phyloP scores from a whole-genome alignment of 176 grass and related monocot genomes.

The Cenchrus americanus region DNA sequence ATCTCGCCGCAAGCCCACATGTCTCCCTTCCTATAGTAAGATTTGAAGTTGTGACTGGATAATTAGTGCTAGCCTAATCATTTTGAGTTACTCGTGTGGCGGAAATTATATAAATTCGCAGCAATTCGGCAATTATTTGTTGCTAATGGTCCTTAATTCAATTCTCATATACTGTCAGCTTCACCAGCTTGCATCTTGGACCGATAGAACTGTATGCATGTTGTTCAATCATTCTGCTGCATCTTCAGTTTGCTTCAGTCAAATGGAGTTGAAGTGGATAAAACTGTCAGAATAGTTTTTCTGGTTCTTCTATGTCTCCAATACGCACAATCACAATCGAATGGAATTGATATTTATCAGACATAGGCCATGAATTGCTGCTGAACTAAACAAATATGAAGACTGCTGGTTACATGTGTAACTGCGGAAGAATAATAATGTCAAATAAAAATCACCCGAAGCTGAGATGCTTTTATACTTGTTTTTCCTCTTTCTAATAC shows the following conservation, averaged over 20 bases:
- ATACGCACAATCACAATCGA: neutral
- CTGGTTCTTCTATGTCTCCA: neutral
- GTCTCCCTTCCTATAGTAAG: neutral
- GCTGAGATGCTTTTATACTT: neutral
- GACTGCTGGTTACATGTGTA: neutral
- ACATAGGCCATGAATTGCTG: neutral
- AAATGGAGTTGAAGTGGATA: neutral
- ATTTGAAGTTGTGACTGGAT: neutral
- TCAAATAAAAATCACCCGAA: neutral
- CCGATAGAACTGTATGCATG: neutral
- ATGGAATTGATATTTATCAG: neutral
- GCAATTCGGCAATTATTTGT: neutral
- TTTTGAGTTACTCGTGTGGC: neutral
- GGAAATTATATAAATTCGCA: neutral
- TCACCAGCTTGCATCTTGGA: neutral
- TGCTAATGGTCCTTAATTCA: neutral
- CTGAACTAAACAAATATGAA: neutral
- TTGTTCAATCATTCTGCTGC: neutral
- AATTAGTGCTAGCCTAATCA: neutral
- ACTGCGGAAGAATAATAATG: neutral
- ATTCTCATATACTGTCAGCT: neutral
- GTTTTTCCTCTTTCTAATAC: neutral
- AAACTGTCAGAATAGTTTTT: neutral
- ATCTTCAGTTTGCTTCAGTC: neutral
- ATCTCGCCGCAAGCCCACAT: conserved; percentile 23